These are phyloP conservation scores for Saturnispora gosingensis DNA, from an alignment of 805 yeast genomes.

Conservation along the genomic window DNA sequence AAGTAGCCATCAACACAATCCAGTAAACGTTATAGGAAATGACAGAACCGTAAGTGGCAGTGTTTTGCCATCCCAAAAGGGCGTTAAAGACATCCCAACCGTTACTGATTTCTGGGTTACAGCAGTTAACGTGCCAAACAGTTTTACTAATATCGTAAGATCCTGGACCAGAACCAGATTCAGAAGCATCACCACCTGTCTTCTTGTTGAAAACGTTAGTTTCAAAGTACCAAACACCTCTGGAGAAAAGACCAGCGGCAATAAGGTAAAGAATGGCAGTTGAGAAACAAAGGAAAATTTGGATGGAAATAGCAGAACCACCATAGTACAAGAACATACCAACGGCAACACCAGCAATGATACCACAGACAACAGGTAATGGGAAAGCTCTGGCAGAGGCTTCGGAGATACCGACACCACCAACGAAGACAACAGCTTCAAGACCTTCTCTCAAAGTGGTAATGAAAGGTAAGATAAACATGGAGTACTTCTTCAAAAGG, in stretches of 20 bases:
- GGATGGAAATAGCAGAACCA: conserved; percentile 71
- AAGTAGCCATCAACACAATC: conserved; percentile 47
- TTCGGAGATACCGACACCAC: conserved; percentile 68
- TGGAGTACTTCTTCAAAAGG: conserved; percentile 60
- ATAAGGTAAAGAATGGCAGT: conserved; percentile 81
- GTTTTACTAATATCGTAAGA: conserved; percentile 67
- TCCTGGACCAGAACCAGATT: conserved; percentile 85
- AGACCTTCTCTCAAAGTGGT: conserved; percentile 90
- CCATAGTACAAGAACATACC: conserved; percentile 69
- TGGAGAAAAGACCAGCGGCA: conserved; percentile 80
- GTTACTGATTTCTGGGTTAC: conserved; percentile 78
- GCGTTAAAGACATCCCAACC: conserved; percentile 97
- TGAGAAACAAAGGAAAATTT: conserved; percentile 71
- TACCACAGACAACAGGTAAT: conserved; percentile 74
- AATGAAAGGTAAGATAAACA: conserved; percentile 78
- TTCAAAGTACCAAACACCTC: conserved; percentile 84
- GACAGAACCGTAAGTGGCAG: conserved; percentile 86
- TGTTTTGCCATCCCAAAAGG: conserved; percentile 88
- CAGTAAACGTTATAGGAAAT: conserved; percentile 81
- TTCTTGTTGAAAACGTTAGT: conserved; percentile 46
- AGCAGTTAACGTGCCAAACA: conserved; percentile 94
- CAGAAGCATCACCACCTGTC: conserved; percentile 90
- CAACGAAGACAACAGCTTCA: conserved; percentile 88
- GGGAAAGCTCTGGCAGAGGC: conserved; percentile 55
- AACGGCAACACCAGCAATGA: conserved; percentile 59